A percentile compares a stretch with the other conserved stretches of the same genome.
These are phyloP conservation scores for Plasmopara muralis DNA, from an alignment of 352 stramenopile species.

Conservation along the genomic window DNA sequence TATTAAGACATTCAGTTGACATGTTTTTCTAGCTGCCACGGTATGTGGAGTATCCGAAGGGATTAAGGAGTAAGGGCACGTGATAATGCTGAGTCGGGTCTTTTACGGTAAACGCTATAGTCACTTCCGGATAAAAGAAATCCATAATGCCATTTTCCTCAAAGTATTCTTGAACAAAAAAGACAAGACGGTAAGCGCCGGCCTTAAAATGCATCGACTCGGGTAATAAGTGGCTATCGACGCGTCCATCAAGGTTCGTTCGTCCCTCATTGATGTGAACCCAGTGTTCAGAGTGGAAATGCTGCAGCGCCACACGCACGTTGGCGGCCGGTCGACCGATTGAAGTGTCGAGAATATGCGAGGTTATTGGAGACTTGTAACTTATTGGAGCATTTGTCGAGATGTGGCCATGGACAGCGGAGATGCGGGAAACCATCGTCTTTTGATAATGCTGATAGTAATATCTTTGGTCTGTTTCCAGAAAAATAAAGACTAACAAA, in stretches of 20 bases:
- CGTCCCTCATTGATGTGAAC: slow-evolving; percentile 28
- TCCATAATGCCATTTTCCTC: slow-evolving; percentile 45
- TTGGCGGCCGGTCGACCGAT: slow-evolving; percentile 58
- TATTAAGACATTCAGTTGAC: not conserved
- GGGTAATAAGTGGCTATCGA: slow-evolving; percentile 36
- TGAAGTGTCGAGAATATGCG: slow-evolving; percentile 84
- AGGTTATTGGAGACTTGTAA: slow-evolving; percentile 73
- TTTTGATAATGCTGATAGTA: not conserved
- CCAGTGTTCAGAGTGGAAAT: slow-evolving; percentile 33
- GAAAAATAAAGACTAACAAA: too few species aligned
- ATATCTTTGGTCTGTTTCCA: not conserved
- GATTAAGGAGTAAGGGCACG: slow-evolving; percentile 85
- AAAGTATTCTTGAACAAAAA: slow-evolving; percentile 81
- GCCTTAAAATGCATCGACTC: slow-evolving; percentile 30
- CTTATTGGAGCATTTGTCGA: slow-evolving; percentile 18
- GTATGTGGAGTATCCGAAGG: slow-evolving; percentile 88
- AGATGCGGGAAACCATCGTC: slow-evolving; percentile 13
- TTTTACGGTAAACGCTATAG: slow-evolving; percentile 73
- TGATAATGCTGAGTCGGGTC: slow-evolving; percentile 79
- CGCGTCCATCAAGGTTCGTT: slow-evolving; percentile 77
- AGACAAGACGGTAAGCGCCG: slow-evolving; percentile 76
- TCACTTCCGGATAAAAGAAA: slow-evolving; percentile 85
- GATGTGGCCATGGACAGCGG: slow-evolving; percentile 16
- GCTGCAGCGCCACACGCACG: slow-evolving; percentile 65
- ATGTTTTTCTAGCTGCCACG: slow-evolving; percentile 57